Conservation (phyloP, 2,329 filamentous ascomycete genomes). For the Zalaria sp. region DNA sequence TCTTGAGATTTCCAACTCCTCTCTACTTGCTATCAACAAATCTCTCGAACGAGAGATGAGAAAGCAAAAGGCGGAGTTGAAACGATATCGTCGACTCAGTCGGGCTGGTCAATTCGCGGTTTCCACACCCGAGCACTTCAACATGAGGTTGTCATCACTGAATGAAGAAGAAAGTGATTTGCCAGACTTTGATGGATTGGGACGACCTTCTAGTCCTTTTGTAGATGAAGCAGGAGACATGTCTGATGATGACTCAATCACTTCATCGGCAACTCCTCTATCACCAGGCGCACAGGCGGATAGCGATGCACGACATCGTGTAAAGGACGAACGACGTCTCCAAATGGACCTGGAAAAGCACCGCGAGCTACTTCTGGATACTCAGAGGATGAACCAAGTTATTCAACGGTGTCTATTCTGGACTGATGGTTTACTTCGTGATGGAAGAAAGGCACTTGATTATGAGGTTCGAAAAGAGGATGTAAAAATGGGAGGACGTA, state of each 20-base stretch:
- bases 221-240: constrained; percentile 5
- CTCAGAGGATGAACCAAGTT: constrained; percentile 90
- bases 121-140: constrained; percentile 20
- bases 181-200: constrained; percentile 21
- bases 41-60: constrained; percentile 82
- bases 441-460: constrained; percentile 74
- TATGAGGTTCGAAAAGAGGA: constrained; percentile 71
- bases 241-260: constrained; percentile 22
- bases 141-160: constrained; percentile 4
- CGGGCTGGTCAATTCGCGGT: constrained; percentile 62
- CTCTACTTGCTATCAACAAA: constrained; percentile 85
- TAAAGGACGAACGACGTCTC: constrained; percentile 69
- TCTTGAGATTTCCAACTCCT: constrained; percentile 91
- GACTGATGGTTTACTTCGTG: constrained; percentile 80
- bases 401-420: constrained; percentile 78
- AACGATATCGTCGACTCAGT: constrained; percentile 74
- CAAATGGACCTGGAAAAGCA: constrained; percentile 77
- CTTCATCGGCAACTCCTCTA: constrained; percentile 12
- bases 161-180: constrained; percentile 21
- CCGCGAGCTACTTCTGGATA: constrained; percentile 74
- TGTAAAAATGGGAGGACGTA: constrained; percentile 65
- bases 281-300: constrained; percentile 23
- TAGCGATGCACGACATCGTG: constrained; percentile 39
- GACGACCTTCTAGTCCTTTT: constrained; percentile 12
- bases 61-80: constrained; percentile 78